Evolutionary conservation across 805 yeast species (phyloP), one percentile per base, ranked within the genome.

Genomic region (Ogataea thermomethanolica): DNA sequence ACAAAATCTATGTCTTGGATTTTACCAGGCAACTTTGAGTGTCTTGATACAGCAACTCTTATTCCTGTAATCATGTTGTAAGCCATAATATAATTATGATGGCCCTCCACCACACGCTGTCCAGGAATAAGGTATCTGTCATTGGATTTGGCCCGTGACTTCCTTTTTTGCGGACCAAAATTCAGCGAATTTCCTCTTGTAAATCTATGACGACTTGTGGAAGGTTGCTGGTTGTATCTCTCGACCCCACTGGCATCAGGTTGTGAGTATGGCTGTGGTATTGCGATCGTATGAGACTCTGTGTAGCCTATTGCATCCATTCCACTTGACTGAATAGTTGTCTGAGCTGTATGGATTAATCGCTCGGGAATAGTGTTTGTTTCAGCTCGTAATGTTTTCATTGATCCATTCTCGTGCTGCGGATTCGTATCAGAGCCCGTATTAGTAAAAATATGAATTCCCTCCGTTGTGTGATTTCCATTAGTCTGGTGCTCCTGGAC

Each of bases 61-160:
- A 93, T 93, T 2, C 99, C 99, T 0, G 98, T 90, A 43, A 95
- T 73, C 97, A 93, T 91, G 61, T 91, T 89, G 62, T 93, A 95
- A 1, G 97, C 99, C 71, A 91, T 80, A 21, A 89, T 86, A 55
- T 83, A 93, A 61, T 90, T 93, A 36, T 79, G 88, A 58, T 93
- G 98, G 30, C 96, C 97, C 62, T 93, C 98, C 1, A 53, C 55
- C 7, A 61, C 52, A 7, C 52, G 42, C 43, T 56, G 59, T 2
- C 61, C 64, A 1, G 62, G 61, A 25, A 61, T 60, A 17, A 58
- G 55, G 30, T 58, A 58, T 30, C 55, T 45, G 27, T 55, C 62
- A 39, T 55, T 56, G 7, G 59, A 42, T 31, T 48, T 56, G 40
- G 45, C 43, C 23, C 48, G 58, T 1, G 57, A 42, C 22, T 47